Conservation (phyloP, 1,139 yeast genomes). For the Pichia sp. region DNA sequence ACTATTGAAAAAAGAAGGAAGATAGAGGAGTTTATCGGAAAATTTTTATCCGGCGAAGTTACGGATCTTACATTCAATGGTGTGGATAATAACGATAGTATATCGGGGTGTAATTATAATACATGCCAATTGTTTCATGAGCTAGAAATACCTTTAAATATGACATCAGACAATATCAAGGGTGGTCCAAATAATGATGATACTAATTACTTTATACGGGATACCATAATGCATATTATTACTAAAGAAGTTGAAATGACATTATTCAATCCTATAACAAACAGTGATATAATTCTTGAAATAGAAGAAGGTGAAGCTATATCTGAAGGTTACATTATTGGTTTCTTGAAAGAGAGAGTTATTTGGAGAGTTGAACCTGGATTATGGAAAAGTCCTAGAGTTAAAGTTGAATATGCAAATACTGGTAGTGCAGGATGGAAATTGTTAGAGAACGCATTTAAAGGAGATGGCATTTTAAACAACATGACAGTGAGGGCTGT, state of each 20-base stretch:
- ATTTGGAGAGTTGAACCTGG: conserved; percentile 43
- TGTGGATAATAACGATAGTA: conserved; percentile 22
- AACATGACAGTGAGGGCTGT: conserved; percentile 31
- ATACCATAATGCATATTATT: conserved; percentile 45
- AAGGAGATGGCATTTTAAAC: conserved; percentile 44
- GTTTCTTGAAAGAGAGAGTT: conserved; percentile 37
- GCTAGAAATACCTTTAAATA: conserved; percentile 3
- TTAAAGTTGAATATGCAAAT: conserved; percentile 41
- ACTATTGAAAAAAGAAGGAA: conserved; percentile 14
- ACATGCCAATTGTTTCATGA: conserved; percentile 1
- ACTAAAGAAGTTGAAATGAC: conserved; percentile 46
- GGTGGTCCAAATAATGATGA: conserved; percentile 2
- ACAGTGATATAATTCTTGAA: conserved; percentile 36
- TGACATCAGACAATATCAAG: background rate
- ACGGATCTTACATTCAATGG: conserved; percentile 2
- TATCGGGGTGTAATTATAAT: background rate
- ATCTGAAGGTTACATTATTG: conserved; percentile 40
- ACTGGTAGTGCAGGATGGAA: conserved; percentile 41
- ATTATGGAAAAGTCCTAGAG: conserved; percentile 39
- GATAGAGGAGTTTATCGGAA: conserved; percentile 29
- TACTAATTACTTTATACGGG: conserved; percentile 33
- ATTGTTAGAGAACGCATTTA: conserved; percentile 41
- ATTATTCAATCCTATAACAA: conserved; percentile 45
- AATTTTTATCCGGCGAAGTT: conserved; percentile 27
- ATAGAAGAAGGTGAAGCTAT: conserved; percentile 42